Evolutionary conservation across 1,139 yeast species (phyloP).

Genomic region (Kluyveromyces sp.): DNA sequence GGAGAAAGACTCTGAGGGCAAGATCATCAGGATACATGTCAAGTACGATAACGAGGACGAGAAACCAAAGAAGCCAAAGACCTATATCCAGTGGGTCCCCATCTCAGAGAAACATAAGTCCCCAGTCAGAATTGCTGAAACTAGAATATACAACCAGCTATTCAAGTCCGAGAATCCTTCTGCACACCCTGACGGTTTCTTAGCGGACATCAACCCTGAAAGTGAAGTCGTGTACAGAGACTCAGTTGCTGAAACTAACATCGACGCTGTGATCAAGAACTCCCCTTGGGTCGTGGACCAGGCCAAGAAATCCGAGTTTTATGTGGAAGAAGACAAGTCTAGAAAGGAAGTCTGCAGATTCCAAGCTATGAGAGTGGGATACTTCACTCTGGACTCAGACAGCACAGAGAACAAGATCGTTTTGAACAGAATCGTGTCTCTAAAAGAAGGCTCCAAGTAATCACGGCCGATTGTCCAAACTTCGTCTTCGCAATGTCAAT

Average conservation of each 20-base stretch:
- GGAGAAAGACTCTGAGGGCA: slow-evolving; percentile 51
- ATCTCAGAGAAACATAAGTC: slow-evolving; percentile 51
- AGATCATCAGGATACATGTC: slow-evolving; percentile 64
- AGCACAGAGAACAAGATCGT: slow-evolving; percentile 53
- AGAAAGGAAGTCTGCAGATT: slow-evolving; percentile 84
- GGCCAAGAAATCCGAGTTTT: slow-evolving; percentile 51
- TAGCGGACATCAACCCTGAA: slow-evolving; percentile 73
- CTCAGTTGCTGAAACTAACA: slow-evolving; percentile 76
- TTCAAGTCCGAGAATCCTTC: slow-evolving; percentile 91
- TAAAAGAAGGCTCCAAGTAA: slow-evolving; percentile 51
- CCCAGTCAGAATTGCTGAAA: slow-evolving; percentile 62
- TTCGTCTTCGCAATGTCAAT: too few relatives aligned
- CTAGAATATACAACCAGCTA: slow-evolving; percentile 79
- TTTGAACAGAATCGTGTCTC: slow-evolving; percentile 81
- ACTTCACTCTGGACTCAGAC: slow-evolving; percentile 87
- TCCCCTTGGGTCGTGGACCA: slow-evolving; percentile 76
- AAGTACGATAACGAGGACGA: slow-evolving; percentile 64
- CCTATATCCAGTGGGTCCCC: slow-evolving; percentile 96
- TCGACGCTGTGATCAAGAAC: slow-evolving; percentile 55
- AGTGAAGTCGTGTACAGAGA: slow-evolving; percentile 61
- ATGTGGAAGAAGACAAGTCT: slow-evolving; percentile 54
- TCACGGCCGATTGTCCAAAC: too few relatives aligned
- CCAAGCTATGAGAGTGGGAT: slow-evolving; percentile 97
- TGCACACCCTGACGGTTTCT: slow-evolving; percentile 78
- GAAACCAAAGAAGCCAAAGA: slow-evolving; percentile 71